Base-by-base conservation (phyloP, 805 yeast species). In the Candida piceae region DNA sequence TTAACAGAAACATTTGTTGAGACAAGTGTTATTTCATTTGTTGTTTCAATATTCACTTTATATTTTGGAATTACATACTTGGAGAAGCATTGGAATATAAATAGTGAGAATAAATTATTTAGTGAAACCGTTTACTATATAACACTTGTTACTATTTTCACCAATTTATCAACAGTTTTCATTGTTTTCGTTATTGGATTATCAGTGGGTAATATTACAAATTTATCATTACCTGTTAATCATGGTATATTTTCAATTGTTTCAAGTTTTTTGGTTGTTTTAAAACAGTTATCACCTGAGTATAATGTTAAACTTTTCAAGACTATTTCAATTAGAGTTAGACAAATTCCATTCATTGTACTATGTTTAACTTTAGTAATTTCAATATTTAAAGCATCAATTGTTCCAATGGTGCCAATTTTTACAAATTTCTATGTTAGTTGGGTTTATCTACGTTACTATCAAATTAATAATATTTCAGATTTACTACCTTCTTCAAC, bases 391-490 rank as follows among this genome's bases (percentile, higher is more conserved):
- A 28, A 52, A 29, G 21, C 32, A 17, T 50, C 67, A 16, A 59
- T 72, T 21, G 66, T 70, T 42, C 82, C 85, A 33, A 62, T 70
- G 28, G 46, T 81, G 5, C 86, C 86, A 11, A 63, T 79, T 7
- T 60, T 60, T 16, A 62, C 64, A 16, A 77, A 80, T 32, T 87
- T 89, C 49, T 59, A 84, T 33, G 64, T 76, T 2, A 67, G 89
- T 13, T 89, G 90, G 85, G 54, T 63, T 32, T 90, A 87, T 55
- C 67, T 89, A 48, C 71, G 97, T 46, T 89, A 86, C 58, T 79
- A 64, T 64, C 93, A 87, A 52, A 53, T 71, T 12, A 69, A 74
- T 31, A 60, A 51, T 19, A 50, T 52, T 28, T 27, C 53, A 12
- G 57, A 53, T 19, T 39, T 58, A 16, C 47, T 60, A 30, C 63